Base-by-base conservation (phyloP, 2,329 filamentous ascomycete species). In the Fusarium cyanostomum region DNA sequence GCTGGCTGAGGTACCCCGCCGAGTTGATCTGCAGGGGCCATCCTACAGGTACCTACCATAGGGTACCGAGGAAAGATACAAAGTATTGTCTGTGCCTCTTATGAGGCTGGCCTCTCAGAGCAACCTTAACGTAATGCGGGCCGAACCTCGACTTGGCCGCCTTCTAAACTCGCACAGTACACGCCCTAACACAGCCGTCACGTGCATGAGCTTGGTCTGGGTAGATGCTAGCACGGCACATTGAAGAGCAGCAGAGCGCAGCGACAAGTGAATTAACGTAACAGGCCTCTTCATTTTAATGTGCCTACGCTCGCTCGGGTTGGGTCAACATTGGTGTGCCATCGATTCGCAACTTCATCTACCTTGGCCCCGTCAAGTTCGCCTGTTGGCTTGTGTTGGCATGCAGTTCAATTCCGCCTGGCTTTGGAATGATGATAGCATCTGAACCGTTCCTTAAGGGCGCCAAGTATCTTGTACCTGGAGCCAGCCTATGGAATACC, bases 281-380 rank as follows among this genome's bases (percentile, higher is more conserved):
- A n/a, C n/a, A n/a, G n/a, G n/a, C n/a, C n/a, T n/a, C n/a, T n/a
- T n/a, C n/a, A n/a, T n/a, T n/a, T n/a, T n/a, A n/a, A 31, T 35
- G 28, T 13, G 52, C 52, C 5, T 42, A 55, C 27, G 35, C 43
- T 5, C 43, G 43, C 12, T 48, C 43, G 13, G 21, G 35, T 13
- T 48, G 52, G 35, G 43, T 55, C n/a, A 34, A 55, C 11, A 31
- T 55, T 18, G 52, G 52, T 16, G 44, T 49, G 6, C 43, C 28
- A 35, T 49, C 52, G 37, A 12, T 55, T n/a, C 43, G 43, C 13
- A 55, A 55, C 28, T 44, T 43, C n/a, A 7, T 42, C 5, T 43
- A 48, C 10, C 15, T 55, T 28, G 35, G 43, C 21, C 43, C 43
- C n/a, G n/a, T 41, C 18, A 48, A 48, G n/a, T 28, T 55, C 12